phyloP scores from a whole-genome alignment of 306 rosid species.

The Abrus precatorius region DNA sequence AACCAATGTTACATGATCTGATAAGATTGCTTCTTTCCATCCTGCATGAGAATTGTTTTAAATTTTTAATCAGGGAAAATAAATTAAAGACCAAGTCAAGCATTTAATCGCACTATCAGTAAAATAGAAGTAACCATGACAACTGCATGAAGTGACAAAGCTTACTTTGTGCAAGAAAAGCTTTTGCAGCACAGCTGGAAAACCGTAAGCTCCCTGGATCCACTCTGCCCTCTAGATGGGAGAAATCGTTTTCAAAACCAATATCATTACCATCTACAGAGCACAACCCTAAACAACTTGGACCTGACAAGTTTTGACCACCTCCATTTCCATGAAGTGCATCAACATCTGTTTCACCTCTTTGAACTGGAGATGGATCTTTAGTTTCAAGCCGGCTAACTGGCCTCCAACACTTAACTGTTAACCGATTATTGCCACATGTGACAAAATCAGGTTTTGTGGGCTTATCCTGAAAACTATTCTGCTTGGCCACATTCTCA shows the following conservation, averaged over 20 bases:
- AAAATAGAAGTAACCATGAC: slow-evolving; percentile 5
- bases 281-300: slow-evolving; percentile 45
- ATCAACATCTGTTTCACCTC: slow-evolving; percentile 53
- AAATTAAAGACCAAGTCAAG: slow-evolving; percentile 13
- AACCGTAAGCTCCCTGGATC: slow-evolving; percentile 47
- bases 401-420: slow-evolving; percentile 68
- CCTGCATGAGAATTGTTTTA: slow-evolving; percentile 61
- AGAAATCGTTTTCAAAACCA: slow-evolving; percentile 39
- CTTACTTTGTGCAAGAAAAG: slow-evolving; percentile 80
- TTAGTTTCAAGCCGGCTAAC: slow-evolving; percentile 58
- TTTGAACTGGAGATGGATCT: slow-evolving; percentile 56
- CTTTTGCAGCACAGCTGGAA: slow-evolving; percentile 57
- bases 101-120: not conserved
- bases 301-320: slow-evolving; percentile 42
- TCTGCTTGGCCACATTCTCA: slow-evolving; percentile 59
- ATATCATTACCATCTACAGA: slow-evolving; percentile 46
- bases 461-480: slow-evolving; percentile 56
- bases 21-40: slow-evolving; percentile 77
- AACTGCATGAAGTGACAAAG: slow-evolving; percentile 15
- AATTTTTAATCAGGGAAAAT: slow-evolving; percentile 12
- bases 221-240: slow-evolving; percentile 38
- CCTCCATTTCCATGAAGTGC: slow-evolving; percentile 49
- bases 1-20: slow-evolving; percentile 66
- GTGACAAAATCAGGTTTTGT: slow-evolving; percentile 53
- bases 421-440: slow-evolving; percentile 54